phyloP scores from a whole-genome alignment of 108 stramenopile genomes.

The Seminavis robusta region DNA sequence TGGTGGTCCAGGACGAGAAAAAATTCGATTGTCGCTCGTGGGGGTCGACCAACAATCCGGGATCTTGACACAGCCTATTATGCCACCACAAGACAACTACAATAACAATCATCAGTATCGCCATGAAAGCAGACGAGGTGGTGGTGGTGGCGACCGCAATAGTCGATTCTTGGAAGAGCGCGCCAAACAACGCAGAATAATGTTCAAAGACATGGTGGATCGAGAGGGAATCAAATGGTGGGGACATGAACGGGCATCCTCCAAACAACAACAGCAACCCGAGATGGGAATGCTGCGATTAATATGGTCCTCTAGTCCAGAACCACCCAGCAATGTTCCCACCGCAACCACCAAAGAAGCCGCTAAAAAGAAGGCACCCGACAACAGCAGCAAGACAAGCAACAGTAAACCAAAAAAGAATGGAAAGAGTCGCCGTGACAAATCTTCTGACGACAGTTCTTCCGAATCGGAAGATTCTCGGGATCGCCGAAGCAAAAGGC shows the following conservation, averaged over 20 bases:
- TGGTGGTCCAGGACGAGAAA: slow-evolving; percentile 21
- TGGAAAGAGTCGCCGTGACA: too few species aligned
- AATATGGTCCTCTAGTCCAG: slow-evolving; percentile 38
- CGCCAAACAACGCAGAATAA: slow-evolving; percentile 20
- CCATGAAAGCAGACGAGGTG: too few species aligned
- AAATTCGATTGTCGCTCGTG: slow-evolving; percentile 60
- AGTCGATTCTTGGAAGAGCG: slow-evolving; percentile 21
- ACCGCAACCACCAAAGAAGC: too few species aligned
- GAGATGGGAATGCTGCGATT: too few species aligned
- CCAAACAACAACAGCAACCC: too few species aligned
- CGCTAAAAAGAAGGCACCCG: background rate
- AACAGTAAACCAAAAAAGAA: slow-evolving; percentile 7
- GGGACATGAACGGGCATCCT: slow-evolving; percentile 19
- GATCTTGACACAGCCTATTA: too few species aligned
- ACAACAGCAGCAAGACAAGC: background rate
- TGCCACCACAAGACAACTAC: too few species aligned
- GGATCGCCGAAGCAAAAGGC: background rate
- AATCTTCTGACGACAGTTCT: slow-evolving; percentile 2
- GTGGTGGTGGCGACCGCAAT: too few species aligned
- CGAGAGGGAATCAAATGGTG: slow-evolving; percentile 3
- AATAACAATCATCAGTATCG: too few species aligned
- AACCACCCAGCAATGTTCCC: too few species aligned
- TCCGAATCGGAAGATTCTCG: background rate
- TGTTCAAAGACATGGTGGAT: slow-evolving; percentile 17
- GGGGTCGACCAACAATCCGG: slow-evolving; percentile 63